Evolutionary conservation across 2,329 filamentous ascomycete species (phyloP).

Genomic region (Colletotrichum tropicicola): DNA sequence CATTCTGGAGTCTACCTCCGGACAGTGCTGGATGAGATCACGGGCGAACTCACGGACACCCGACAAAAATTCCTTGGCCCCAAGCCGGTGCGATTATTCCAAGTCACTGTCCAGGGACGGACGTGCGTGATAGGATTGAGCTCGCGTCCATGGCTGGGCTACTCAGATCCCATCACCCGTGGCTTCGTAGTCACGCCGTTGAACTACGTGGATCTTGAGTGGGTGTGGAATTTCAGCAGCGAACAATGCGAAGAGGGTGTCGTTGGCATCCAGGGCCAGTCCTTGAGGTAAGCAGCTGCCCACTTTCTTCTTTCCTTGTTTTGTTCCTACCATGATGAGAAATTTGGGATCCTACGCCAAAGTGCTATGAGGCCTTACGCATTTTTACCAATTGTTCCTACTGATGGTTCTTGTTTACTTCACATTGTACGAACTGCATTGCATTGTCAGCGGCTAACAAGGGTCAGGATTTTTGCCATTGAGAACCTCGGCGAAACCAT

Average conservation of each 20-base stretch:
- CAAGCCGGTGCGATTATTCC: conserved; percentile 88
- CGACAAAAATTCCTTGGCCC: conserved; percentile 93
- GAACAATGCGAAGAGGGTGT: conserved; percentile 94
- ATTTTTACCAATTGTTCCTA: conserved; percentile 93
- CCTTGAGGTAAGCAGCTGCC: conserved; percentile 72
- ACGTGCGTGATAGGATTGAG: conserved; percentile 89
- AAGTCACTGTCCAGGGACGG: conserved; percentile 86
- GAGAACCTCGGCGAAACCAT: conserved; percentile 87
- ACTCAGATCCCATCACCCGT: conserved; percentile 86
- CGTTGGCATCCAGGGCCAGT: conserved; percentile 91
- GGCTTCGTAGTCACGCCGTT: conserved; percentile 93
- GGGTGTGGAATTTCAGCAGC: conserved; percentile 96
- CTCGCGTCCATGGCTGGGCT: conserved; percentile 95
- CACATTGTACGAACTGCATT: conserved; percentile 1
- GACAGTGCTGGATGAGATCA: conserved; percentile 93
- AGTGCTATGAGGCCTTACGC: conserved; percentile 64
- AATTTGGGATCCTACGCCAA: conserved; percentile 64
- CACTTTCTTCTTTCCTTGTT: conserved; percentile 41
- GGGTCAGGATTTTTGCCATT: conserved; percentile 83
- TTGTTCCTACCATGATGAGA: conserved; percentile 71
- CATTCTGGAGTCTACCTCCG: conserved; percentile 96
- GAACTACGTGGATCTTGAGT: conserved; percentile 87
- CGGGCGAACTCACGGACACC: conserved; percentile 94
- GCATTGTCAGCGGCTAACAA: conserved; percentile 42
- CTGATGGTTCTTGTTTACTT: conserved; percentile 65